Evolutionary conservation across 1,284 basidiomycete genomes (phyloP).

Genomic region (Trametes polyzona): DNA sequence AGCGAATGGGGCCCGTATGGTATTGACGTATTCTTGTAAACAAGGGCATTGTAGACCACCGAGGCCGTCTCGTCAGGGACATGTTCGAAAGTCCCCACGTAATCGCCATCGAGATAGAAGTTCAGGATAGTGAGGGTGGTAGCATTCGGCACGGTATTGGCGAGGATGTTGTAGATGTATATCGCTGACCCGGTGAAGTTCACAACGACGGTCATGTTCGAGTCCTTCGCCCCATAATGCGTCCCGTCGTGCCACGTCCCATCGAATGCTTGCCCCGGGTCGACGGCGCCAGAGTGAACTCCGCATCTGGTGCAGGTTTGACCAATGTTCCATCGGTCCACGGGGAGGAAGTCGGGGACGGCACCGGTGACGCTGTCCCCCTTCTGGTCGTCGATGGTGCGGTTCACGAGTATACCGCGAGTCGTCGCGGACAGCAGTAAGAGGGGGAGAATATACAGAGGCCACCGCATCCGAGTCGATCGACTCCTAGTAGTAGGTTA

Average conservation of each 20-base stretch:
- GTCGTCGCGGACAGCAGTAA: no score
- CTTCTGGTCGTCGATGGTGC: background rate
- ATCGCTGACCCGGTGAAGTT: background rate
- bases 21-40: constrained; percentile 5
- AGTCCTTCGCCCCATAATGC: background rate
- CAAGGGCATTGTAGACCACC: background rate
- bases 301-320: background rate
- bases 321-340: constrained; percentile 7
- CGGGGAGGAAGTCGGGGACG: background rate
- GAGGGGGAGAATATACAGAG: no score
- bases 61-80: background rate
- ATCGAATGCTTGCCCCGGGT: background rate
- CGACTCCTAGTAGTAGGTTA: no score
- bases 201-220: background rate
- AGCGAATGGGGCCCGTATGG: constrained; percentile 7
- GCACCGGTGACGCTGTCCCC: background rate
- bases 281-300: background rate
- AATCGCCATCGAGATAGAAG: background rate
- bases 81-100: background rate
- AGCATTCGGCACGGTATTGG: background rate
- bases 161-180: background rate
- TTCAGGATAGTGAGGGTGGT: background rate
- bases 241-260: constrained; percentile 19
- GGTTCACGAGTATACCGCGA: background rate
- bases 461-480: no score